phyloP scores from a whole-genome alignment of 352 stramenopile species.

The Globisporangium splendens region DNA sequence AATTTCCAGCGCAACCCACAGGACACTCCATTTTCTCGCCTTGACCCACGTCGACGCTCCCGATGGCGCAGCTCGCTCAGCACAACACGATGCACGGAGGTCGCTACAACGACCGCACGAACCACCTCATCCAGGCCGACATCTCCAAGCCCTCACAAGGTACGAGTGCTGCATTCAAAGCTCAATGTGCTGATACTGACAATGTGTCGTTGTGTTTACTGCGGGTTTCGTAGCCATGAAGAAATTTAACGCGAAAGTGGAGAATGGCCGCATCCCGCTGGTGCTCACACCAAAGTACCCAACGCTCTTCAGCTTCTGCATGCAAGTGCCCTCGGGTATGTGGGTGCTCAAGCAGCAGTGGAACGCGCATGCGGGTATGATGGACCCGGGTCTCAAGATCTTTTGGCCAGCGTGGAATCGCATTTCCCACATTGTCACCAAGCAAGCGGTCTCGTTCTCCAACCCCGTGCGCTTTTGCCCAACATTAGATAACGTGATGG shows the following conservation, averaged over 20 bases:
- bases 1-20: not conserved
- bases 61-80: not conserved
- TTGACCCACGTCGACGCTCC: not conserved
- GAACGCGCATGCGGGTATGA: conserved; percentile 74
- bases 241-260: conserved; percentile 53
- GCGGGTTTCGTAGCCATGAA: conserved; percentile 23
- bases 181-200: not conserved
- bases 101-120: conserved; percentile 3
- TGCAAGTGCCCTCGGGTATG: conserved; percentile 61
- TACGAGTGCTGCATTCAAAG: not conserved
- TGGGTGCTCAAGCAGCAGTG: conserved; percentile 85
- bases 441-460: conserved; percentile 80
- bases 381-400: conserved; percentile 74
- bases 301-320: conserved; percentile 46
- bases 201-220: not conserved
- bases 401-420: conserved; percentile 77
- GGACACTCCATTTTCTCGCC: not conserved
- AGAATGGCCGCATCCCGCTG: conserved; percentile 56
- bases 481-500: conserved; percentile 86
- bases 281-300: conserved; percentile 61
- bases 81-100: not conserved
- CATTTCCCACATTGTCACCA: conserved; percentile 85
- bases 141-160: conserved; percentile 27
- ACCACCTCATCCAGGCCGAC: conserved; percentile 29
- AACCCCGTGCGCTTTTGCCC: conserved; percentile 71